Base-by-base conservation (phyloP, 306 rosid genomes). In the Crotalaria pallida region DNA sequence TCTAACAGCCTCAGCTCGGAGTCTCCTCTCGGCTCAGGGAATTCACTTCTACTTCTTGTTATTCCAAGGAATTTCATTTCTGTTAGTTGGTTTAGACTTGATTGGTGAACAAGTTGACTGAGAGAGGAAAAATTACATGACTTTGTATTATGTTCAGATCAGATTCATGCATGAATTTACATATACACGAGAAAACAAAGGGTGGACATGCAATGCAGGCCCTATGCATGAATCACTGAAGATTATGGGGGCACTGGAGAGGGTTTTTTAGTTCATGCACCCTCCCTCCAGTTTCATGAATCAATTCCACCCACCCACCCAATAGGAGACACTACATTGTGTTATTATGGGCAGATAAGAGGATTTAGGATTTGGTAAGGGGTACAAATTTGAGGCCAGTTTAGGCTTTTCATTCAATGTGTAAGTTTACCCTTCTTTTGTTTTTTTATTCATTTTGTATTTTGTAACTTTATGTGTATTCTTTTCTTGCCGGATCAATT, bases 31-130 rank as follows among this genome's bases (percentile, higher is more conserved):
- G n/a, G 96, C 97, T 9, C 98, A 93, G 77, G 98, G 98, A 13
- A 88, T 93, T 80, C 98, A 93, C 78, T 93, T 93, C 80, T 93
- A 93, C 87, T 93, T 93, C 91, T 76, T 93, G 92, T 64, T 93
- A 67, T 93, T 93, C 69, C 98, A 93, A 71, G 98, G 98, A 19
- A 72, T 93, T 49, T 90, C 98, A 5, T 93, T 93, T 79, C 79
- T 93, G 57, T 81, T 93, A 59, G 98, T 93, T 59, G 98, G 98
- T 64, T 83, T 93, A 58, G 98, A 93, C 73, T 86, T 93, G 65
- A 88, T 93, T 13, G 98, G 98, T 6, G 98, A 93, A 69, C 98
- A 93, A 58, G 96, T 93, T 49, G 87, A 83, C 34, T 93, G 77
- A 85, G 34, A 26, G 47, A 34, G 33, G 45, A 50, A 33, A 56